Base-by-base conservation (phyloP, 768 basidiomycete species). In the Clitopilus hobsonii region DNA sequence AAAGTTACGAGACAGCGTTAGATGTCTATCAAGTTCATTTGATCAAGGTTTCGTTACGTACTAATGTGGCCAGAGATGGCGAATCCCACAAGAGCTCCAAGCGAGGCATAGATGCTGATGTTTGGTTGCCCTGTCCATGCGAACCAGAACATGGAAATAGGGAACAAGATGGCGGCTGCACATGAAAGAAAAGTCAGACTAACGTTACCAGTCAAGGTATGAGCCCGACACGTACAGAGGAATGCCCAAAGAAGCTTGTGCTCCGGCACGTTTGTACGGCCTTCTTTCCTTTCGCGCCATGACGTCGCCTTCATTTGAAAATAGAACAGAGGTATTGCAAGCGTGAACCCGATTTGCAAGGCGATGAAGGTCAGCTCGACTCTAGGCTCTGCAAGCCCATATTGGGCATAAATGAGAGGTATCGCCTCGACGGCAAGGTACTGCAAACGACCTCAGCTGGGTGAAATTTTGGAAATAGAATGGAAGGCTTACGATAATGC, bases 131-230 rank as follows among this genome's bases (percentile, higher is more conserved):
- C 41, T 22, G 63, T 61, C 63, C 63, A 63, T 22, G 63, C 63
- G 50, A 63, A 61, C 63, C 63, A 63, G 45, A 58, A 63, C 63
- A 63, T 57, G 24, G 63, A 63, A 26, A 63, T 51, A 0, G 63
- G 63, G 25, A 63, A 63, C 3, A 63, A n/a, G 18, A 61, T 20
- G 1, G 63, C 63, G 6, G 63, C 63, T 63, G 27, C 23, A 49
- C 1, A 10, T 6, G 41, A 30, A 7, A 48, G 48, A 11, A 2
- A 6, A 25, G n/a, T 18, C 18, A 18, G 16, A 4, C 4, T 45
- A 18, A 45, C 41, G 41, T 45, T 45, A 18, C 16, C n/a, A n/a
- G n/a, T 45, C 22, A 45, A 7, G 30, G 4, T 20, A 20, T 45
- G 41, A 18, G n/a, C 14, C 16, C 3, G 20, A 1, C 38, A 47